Percentiles rank a stretch among this genome's conserved stretches.
Evolutionary conservation across 805 yeast species (phyloP).

Genomic region (Monosporozyma unispora): DNA sequence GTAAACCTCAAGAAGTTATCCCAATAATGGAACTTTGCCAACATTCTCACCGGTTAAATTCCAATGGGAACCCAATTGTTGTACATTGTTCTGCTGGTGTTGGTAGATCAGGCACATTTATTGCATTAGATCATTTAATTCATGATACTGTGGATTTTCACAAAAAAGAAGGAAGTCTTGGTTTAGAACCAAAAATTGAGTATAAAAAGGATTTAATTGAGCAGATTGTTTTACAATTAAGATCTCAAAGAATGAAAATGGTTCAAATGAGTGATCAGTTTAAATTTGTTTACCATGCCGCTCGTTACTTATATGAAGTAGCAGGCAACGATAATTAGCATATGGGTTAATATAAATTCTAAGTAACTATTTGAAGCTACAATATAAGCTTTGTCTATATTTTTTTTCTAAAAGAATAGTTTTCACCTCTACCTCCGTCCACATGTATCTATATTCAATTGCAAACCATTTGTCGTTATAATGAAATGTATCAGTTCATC

Average conservation of each 20-base stretch:
- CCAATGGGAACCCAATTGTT: slow-evolving; percentile 41
- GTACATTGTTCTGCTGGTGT: slow-evolving; percentile 97
- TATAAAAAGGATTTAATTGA: slow-evolving; percentile 27
- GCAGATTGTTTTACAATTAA: slow-evolving; percentile 26
- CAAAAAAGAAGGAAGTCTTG: neutral
- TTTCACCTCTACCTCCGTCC: too few relatives aligned
- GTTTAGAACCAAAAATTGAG: neutral
- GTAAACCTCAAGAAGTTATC: slow-evolving; percentile 40
- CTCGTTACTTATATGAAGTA: slow-evolving; percentile 12
- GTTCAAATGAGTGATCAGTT: slow-evolving; percentile 30
- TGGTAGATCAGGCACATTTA: slow-evolving; percentile 89
- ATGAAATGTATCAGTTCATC: too few relatives aligned
- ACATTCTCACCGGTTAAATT: slow-evolving; percentile 25
- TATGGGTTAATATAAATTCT: too few relatives aligned
- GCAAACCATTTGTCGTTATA: too few relatives aligned
- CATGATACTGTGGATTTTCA: slow-evolving; percentile 24
- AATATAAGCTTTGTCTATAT: too few relatives aligned
- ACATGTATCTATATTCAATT: too few relatives aligned
- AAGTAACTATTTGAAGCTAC: too few relatives aligned
- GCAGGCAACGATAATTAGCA: neutral
- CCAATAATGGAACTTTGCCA: slow-evolving; percentile 28
- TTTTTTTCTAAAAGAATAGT: too few relatives aligned
- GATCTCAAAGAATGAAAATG: slow-evolving; percentile 30
- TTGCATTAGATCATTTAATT: slow-evolving; percentile 37
- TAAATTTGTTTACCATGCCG: slow-evolving; percentile 28